Conservation (phyloP, 78 protist species). For the Carpediemonas membranifera region DNA sequence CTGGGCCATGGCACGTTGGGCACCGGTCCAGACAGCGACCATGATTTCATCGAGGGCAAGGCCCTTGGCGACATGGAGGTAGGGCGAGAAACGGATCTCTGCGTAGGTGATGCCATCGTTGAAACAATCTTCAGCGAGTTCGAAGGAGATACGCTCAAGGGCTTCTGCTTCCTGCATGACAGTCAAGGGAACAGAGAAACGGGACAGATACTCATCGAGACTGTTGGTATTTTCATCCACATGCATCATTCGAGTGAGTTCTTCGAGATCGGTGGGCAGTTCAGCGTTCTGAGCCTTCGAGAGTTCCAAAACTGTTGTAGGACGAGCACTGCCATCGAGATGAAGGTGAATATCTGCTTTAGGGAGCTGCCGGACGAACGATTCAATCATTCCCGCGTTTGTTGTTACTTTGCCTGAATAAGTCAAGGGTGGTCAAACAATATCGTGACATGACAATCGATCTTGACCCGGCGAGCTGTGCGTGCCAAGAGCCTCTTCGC, state of each 20-base stretch:
- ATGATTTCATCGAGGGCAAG: slow-evolving; percentile 40
- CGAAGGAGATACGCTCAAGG: slow-evolving; percentile 45
- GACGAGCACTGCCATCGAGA: slow-evolving; percentile 21
- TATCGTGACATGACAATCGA: too few species aligned
- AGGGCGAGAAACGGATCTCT: slow-evolving; percentile 65
- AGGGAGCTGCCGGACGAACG: too few species aligned
- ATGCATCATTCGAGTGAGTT: not conserved
- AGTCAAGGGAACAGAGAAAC: slow-evolving; percentile 17
- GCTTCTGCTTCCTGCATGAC: slow-evolving; percentile 39
- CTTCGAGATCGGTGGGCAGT: not conserved
- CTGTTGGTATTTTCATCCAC: slow-evolving; percentile 8
- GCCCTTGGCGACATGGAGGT: slow-evolving; percentile 47
- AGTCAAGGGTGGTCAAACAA: too few species aligned
- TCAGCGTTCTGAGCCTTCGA: not conserved
- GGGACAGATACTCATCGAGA: slow-evolving; percentile 32
- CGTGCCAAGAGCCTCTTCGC: too few species aligned
- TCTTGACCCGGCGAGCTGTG: too few species aligned
- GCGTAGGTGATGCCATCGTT: slow-evolving; percentile 55
- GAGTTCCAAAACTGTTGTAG: slow-evolving; percentile 6
- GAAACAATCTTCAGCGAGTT: slow-evolving; percentile 50
- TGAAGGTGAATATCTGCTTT: slow-evolving; percentile 43
- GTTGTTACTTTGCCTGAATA: too few species aligned
- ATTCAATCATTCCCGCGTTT: too few species aligned
- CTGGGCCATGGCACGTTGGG: slow-evolving; percentile 19
- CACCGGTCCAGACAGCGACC: slow-evolving; percentile 56